Percentiles rank a stretch among this genome's conserved stretches.
Conservation (phyloP, 139 green algal species). For the Micractinium conductrix region DNA sequence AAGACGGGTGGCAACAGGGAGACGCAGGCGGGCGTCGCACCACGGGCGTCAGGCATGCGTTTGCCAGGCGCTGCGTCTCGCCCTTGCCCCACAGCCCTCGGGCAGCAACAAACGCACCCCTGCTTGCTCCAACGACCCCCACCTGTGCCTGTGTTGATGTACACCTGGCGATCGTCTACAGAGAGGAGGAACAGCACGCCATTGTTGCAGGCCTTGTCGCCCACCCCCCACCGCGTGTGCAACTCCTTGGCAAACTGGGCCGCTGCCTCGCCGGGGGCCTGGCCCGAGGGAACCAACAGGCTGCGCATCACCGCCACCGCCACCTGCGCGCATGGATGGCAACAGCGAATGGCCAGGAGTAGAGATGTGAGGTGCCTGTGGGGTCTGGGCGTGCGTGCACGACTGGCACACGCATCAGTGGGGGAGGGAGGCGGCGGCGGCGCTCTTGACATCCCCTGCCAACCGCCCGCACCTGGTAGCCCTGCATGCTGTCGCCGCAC, state of each 20-base stretch:
- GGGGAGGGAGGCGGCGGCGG: too few relatives aligned
- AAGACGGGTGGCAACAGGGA: not conserved
- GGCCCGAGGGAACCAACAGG: conserved; percentile 37
- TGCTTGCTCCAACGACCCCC: too few relatives aligned
- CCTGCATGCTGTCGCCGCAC: conserved; percentile 32
- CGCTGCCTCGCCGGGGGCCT: conserved; percentile 27
- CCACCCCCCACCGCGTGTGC: conserved; percentile 74
- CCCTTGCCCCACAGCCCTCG: too few relatives aligned
- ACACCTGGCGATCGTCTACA: conserved; percentile 64
- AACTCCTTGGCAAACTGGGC: conserved; percentile 57
- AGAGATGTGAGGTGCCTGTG: too few relatives aligned
- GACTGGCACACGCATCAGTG: not conserved
- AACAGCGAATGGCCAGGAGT: too few relatives aligned
- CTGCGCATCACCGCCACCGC: conserved; percentile 64
- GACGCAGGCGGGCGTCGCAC: too few relatives aligned
- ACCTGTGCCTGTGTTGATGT: conserved; percentile 14
- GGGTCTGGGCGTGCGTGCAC: not conserved
- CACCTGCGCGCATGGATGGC: conserved; percentile 50
- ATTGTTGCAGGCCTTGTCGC: conserved; percentile 65
- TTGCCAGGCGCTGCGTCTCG: too few relatives aligned
- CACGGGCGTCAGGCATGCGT: too few relatives aligned
- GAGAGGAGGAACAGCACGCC: conserved; percentile 74
- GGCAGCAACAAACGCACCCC: too few relatives aligned
- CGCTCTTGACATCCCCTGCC: too few relatives aligned
- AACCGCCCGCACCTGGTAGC: conserved; percentile 48